These are phyloP conservation scores for Lactarius evosmus DNA, from an alignment of 768 basidiomycete species.

Conservation along the genomic window DNA sequence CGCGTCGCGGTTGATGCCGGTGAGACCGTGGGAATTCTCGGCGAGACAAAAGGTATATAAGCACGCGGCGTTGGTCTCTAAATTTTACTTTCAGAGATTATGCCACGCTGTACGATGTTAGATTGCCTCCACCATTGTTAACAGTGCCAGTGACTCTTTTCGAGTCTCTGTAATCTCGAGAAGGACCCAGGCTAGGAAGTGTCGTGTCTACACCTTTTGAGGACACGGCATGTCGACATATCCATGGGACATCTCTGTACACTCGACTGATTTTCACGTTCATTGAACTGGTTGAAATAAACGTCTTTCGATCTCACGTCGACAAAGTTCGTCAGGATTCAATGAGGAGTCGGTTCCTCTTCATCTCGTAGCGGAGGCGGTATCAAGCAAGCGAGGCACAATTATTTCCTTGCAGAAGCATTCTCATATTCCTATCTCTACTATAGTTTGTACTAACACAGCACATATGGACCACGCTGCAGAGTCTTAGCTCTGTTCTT, in stretches of 20 bases:
- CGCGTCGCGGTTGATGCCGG: neutral
- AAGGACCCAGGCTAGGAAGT: constrained; percentile 61
- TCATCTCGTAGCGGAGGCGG: too few relatives aligned
- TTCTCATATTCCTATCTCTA: neutral
- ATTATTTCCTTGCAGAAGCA: too few relatives aligned
- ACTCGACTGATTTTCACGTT: too few relatives aligned
- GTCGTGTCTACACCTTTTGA: constrained; percentile 50
- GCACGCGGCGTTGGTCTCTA: neutral
- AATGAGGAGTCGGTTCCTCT: neutral
- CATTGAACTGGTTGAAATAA: neutral
- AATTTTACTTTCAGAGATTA: constrained; percentile 42
- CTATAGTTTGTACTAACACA: neutral
- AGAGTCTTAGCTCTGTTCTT: constrained; percentile 13
- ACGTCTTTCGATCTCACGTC: neutral
- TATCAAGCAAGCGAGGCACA: too few relatives aligned
- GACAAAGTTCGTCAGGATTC: neutral
- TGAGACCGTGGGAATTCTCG: constrained; percentile 41
- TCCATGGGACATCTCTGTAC: constrained; percentile 47
- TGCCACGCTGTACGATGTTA: constrained; percentile 65
- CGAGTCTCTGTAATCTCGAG: constrained; percentile 55
- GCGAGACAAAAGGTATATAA: constrained; percentile 32
- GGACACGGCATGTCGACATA: constrained; percentile 63
- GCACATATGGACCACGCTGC: too few relatives aligned
- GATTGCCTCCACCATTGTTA: constrained; percentile 48
- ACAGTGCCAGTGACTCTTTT: constrained; percentile 61